A percentile compares a stretch with the other conserved stretches of the same genome.
phyloP scores from a whole-genome alignment of 2,329 filamentous ascomycete genomes.

The Penicillium glabrum region DNA sequence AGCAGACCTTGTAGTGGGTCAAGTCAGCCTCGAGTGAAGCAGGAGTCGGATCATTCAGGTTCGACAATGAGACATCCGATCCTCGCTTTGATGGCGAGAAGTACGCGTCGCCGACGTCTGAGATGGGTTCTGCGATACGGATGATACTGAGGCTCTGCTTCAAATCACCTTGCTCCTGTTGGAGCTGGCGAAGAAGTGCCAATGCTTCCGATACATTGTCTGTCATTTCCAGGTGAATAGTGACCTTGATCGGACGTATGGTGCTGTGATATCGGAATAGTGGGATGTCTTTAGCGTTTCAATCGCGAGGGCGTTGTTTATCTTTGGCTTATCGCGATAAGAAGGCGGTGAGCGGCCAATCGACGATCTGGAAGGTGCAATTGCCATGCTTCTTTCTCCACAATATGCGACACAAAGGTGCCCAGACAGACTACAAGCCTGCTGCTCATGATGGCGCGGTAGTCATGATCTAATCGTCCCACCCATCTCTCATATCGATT shows the following conservation, averaged over 20 bases:
- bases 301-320: background rate
- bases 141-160: constrained; percentile 64
- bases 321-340: background rate
- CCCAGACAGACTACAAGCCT: background rate
- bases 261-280: background rate
- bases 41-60: constrained; percentile 68
- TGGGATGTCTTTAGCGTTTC: background rate
- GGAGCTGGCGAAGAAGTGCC: constrained; percentile 49
- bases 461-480: background rate
- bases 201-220: constrained; percentile 25
- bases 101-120: constrained; percentile 32
- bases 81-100: constrained; percentile 53
- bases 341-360: constrained; percentile 6
- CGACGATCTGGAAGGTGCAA: background rate
- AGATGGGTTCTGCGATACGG: constrained; percentile 73
- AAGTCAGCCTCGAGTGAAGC: constrained; percentile 80
- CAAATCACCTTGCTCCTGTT: constrained; percentile 49
- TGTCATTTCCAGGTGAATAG: constrained; percentile 11
- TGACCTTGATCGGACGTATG: background rate
- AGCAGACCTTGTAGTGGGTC: constrained; percentile 71
- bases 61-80: constrained; percentile 74
- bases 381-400: background rate
- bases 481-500: background rate
- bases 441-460: background rate
- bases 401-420: background rate